phyloP scores from a whole-genome alignment of 129 eudicot genomes.

The Flaveria bidentis region DNA sequence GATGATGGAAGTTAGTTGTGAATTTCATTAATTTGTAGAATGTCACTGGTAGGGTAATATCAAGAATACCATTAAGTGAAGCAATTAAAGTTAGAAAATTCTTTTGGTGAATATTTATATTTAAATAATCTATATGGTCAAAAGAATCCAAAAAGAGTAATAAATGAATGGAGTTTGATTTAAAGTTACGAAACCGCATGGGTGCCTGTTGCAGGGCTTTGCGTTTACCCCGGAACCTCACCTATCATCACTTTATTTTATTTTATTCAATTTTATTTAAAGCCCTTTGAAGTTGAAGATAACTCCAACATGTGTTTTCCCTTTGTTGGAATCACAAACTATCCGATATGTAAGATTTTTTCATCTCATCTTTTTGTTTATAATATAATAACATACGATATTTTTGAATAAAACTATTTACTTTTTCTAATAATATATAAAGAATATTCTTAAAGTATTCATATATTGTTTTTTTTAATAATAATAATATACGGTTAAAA shows the following conservation, averaged over 20 bases:
- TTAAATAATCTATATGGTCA: neutral
- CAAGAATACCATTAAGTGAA: too few relatives aligned
- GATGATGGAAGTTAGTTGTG: too few relatives aligned
- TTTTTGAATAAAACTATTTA: too few relatives aligned
- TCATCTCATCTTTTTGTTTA: neutral
- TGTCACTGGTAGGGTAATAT: too few relatives aligned
- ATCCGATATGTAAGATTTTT: neutral
- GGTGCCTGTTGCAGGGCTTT: constrained; percentile 37
- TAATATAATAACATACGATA: too few relatives aligned
- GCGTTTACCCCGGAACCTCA: constrained; percentile 43
- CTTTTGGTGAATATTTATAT: neutral
- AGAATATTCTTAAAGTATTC: too few relatives aligned
- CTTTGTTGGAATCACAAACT: constrained; percentile 34
- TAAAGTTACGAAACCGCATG: constrained; percentile 49
- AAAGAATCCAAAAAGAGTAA: constrained; percentile 29
- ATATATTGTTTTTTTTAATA: too few relatives aligned
- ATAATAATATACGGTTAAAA: too few relatives aligned
- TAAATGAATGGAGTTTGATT: constrained; percentile 43
- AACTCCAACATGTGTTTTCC: constrained; percentile 30
- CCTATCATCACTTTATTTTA: constrained; percentile 11
- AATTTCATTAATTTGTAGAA: too few relatives aligned
- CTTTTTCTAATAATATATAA: too few relatives aligned
- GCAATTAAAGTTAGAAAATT: too few relatives aligned
- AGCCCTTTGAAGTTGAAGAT: constrained; percentile 29
- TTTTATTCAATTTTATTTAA: neutral